A percentile compares a stretch with the other conserved stretches of the same genome.
These are phyloP conservation scores for Psilocybe sp. DNA, from an alignment of 768 basidiomycete species.

Conservation along the genomic window DNA sequence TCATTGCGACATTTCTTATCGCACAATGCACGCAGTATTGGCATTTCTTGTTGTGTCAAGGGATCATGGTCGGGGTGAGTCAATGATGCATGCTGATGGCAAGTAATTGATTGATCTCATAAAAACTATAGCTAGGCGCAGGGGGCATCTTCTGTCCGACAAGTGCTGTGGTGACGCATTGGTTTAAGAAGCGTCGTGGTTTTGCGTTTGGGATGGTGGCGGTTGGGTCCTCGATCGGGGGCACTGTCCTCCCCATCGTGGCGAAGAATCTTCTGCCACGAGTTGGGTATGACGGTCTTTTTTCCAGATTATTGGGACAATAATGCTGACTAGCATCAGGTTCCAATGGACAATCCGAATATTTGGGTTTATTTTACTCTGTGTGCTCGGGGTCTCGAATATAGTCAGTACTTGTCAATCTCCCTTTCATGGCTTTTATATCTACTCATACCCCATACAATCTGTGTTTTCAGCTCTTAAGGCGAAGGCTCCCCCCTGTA, in stretches of 20 bases:
- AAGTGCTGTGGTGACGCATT: slow-evolving; percentile 61
- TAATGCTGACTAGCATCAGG: slow-evolving; percentile 28
- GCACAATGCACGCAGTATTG: slow-evolving; percentile 73
- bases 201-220: slow-evolving; percentile 64
- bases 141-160: slow-evolving; percentile 66
- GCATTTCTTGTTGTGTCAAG: slow-evolving; percentile 79
- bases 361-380: slow-evolving; percentile 59
- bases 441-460: no score
- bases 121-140: slow-evolving; percentile 33
- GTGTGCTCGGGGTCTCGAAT: slow-evolving; percentile 52
- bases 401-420: slow-evolving; percentile 33
- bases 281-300: slow-evolving; percentile 33
- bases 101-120: not conserved
- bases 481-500: slow-evolving; percentile 53
- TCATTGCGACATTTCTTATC: slow-evolving; percentile 59
- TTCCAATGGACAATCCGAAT: slow-evolving; percentile 78
- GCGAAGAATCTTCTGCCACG: slow-evolving; percentile 51
- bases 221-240: slow-evolving; percentile 66
- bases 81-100: not conserved
- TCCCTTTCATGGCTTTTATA: no score
- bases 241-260: slow-evolving; percentile 63
- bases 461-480: slow-evolving; percentile 40
- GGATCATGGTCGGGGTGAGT: slow-evolving; percentile 61
- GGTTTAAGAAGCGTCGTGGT: slow-evolving; percentile 64
- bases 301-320: not conserved